Percentiles rank a stretch among this genome's conserved stretches.
Evolutionary conservation across 305 asterid species (phyloP).

Genomic region (Solanum aculeatissimum): DNA sequence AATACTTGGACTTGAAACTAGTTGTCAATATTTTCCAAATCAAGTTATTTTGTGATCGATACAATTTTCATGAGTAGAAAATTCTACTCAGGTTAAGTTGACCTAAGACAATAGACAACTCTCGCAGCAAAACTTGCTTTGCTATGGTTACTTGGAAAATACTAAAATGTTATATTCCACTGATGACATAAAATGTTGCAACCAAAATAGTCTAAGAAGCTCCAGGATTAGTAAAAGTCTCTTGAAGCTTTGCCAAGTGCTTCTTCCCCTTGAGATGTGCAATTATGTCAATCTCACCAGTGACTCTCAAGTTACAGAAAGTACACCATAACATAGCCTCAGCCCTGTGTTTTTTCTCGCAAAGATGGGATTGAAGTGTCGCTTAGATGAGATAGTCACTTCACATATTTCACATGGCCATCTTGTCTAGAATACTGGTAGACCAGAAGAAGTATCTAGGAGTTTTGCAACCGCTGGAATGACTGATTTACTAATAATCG

Average conservation of each 20-base stretch:
- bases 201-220: not conserved
- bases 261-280: constrained; percentile 27
- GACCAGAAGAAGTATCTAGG: not conserved
- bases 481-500: not conserved
- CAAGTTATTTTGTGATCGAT: too few species aligned
- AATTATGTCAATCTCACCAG: not conserved
- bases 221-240: not conserved
- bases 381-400: constrained; percentile 11
- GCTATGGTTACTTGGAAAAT: too few species aligned
- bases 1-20: too few species aligned
- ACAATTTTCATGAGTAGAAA: too few species aligned
- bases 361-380: constrained; percentile 4
- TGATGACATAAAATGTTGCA: not conserved
- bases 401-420: too few species aligned
- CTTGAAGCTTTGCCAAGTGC: constrained; percentile 4
- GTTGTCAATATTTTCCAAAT: too few species aligned
- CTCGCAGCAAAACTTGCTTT: too few species aligned
- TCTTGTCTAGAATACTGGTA: too few species aligned
- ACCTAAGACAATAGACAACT: too few species aligned
- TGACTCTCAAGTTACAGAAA: constrained; percentile 18
- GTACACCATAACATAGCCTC: not conserved
- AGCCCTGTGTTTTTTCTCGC: constrained; percentile 20
- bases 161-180: too few species aligned
- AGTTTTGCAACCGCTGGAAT: not conserved
- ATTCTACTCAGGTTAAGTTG: too few species aligned